Conservation (phyloP, 805 yeast genomes). For the Soucietia sequanensis region DNA sequence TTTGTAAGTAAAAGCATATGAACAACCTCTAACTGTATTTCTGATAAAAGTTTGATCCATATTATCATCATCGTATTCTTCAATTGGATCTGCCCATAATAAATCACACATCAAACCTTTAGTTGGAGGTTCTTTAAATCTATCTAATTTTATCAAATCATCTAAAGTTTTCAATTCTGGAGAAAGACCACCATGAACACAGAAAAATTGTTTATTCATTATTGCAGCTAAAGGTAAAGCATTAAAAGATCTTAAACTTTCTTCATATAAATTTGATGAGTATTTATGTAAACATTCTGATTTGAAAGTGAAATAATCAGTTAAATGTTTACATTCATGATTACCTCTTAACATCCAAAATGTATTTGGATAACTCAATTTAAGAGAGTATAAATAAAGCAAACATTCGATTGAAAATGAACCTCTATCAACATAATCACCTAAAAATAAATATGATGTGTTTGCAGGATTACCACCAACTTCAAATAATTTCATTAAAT, state of each 20-base stretch:
- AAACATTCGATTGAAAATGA: slow-evolving; percentile 82
- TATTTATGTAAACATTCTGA: slow-evolving; percentile 88
- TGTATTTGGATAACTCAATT: slow-evolving; percentile 69
- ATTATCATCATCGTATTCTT: slow-evolving; percentile 60
- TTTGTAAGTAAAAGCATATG: slow-evolving; percentile 81
- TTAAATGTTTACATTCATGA: slow-evolving; percentile 91
- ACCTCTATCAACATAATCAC: slow-evolving; percentile 96
- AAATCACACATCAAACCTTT: slow-evolving; percentile 92
- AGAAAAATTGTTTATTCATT: slow-evolving; percentile 90
- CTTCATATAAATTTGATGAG: slow-evolving; percentile 61
- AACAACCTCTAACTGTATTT: slow-evolving; percentile 85
- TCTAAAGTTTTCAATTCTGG: slow-evolving; percentile 73
- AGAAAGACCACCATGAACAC: slow-evolving; percentile 95
- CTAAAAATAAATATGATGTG: slow-evolving; percentile 81
- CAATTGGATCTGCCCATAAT: slow-evolving; percentile 96
- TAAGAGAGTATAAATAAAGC: slow-evolving; percentile 73
- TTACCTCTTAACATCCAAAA: slow-evolving; percentile 88
- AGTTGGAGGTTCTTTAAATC: slow-evolving; percentile 92
- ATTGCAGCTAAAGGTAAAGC: slow-evolving; percentile 89
- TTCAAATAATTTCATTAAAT: slow-evolving; percentile 84
- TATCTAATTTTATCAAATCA: slow-evolving; percentile 66
- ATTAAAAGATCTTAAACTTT: slow-evolving; percentile 75
- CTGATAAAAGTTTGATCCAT: slow-evolving; percentile 52
- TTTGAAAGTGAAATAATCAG: slow-evolving; percentile 91
- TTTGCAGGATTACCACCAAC: slow-evolving; percentile 84